These are phyloP conservation scores for Colletotrichum magnum DNA, from an alignment of 2,329 filamentous ascomycete species.

Conservation along the genomic window DNA sequence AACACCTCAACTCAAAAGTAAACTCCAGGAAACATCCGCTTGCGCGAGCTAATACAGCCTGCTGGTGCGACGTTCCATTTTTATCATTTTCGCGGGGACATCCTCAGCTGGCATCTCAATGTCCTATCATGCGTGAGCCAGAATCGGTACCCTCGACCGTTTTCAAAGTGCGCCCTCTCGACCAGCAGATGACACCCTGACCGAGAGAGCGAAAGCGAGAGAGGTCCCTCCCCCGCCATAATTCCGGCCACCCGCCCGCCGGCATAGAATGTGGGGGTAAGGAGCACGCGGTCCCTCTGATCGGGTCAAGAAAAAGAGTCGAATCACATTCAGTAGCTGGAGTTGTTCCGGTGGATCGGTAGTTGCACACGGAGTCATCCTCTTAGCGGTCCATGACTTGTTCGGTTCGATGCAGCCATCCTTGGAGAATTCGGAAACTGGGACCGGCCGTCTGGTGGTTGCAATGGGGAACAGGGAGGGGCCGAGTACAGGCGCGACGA, in stretches of 20 bases:
- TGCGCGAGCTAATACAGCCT: not conserved
- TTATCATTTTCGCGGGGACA: not conserved
- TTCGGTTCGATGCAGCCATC: not conserved
- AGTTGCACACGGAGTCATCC: conserved; percentile 9
- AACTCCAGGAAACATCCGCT: not conserved
- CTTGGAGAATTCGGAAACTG: not conserved
- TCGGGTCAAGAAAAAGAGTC: no score
- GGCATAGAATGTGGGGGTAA: conserved; percentile 23
- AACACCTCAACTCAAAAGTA: not conserved
- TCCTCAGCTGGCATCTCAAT: conserved; percentile 2
- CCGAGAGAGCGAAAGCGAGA: not conserved
- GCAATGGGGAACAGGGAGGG: conserved; percentile 28
- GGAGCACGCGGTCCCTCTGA: conserved; percentile 3
- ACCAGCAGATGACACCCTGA: not conserved
- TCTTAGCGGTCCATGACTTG: no score
- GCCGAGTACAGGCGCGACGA: conserved; percentile 23
- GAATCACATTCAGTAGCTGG: not conserved
- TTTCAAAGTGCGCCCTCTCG: no score
- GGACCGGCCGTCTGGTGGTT: not conserved
- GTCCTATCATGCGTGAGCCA: conserved; percentile 1
- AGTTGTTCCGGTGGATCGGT: conserved; percentile 8
- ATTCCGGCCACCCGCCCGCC: conserved; percentile 23
- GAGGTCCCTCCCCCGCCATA: conserved; percentile 24
- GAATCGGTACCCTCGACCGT: no score
- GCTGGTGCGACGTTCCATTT: not conserved